Evolutionary conservation across 805 yeast species (phyloP), one percentile per base, ranked within the genome.

Genomic region (Candida andamanensis): DNA sequence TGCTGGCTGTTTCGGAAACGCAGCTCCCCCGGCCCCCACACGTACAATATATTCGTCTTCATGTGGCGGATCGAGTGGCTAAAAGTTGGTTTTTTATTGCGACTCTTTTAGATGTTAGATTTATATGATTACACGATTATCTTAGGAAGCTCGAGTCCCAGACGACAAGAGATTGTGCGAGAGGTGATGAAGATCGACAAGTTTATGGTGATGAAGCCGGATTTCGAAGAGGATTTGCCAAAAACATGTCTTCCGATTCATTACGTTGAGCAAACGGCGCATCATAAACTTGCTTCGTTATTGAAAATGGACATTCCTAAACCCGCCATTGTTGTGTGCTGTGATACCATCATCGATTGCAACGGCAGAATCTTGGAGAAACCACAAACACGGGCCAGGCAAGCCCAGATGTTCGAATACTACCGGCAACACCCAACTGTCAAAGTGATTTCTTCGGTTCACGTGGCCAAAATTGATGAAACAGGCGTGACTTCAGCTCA

Each of bases 101-200:
- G n/a, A n/a, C n/a, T n/a, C n/a, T n/a, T n/a, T 23, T 23, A 6
- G 8, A 25, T 25, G 15, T 6, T 33, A 11, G 17, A 29, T 24
- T 15, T 29, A 11, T 6, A 17, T 3, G 13, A 26, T 6, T 36
- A 38, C 17, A 14, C 33, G 3, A 16, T 41, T 11, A 14, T 41
- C 8, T 23, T 41, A 13, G 96, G 95, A 0, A 85, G 95, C 2
- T 72, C 83, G 1, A 89, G 97, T 0, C 90, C 94, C 2, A 67
- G 96, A 38, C 62, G 98, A 36, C 57, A 63, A 33, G 85, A 84
- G 35, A 80, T 92, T n/a, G 47, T 92, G 17, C 48, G 54, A 4
- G 48, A 47, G 5, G 76, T 80, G 43, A 53, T 82, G 52, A 80
- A 80, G 0, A 55, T 82, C 22, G 29, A 51, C 0, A 50, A 72